These are phyloP conservation scores for Barnettozyma hawaiiensis DNA, from an alignment of 1,139 yeast species.

Conservation along the genomic window DNA sequence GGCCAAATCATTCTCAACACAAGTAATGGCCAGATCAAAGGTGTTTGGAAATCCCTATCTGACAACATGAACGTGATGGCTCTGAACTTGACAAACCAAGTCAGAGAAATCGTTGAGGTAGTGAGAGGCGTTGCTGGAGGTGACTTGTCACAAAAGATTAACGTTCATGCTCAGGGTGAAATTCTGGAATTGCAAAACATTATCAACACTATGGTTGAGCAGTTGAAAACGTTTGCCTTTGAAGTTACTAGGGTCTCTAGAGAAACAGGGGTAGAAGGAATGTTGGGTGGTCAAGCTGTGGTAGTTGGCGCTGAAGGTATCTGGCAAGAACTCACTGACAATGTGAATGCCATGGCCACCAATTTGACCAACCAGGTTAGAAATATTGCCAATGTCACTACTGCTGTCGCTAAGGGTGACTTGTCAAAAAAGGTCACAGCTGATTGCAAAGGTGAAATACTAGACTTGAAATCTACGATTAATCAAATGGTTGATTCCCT, in stretches of 20 bases:
- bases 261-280: constrained; percentile 90
- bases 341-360: constrained; percentile 89
- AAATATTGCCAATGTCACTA: constrained; percentile 89
- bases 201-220: constrained; percentile 83
- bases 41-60: constrained; percentile 82
- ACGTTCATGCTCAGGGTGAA: constrained; percentile 90
- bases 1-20: constrained; percentile 54
- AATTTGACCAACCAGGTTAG: constrained; percentile 87
- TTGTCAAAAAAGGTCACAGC: constrained; percentile 84
- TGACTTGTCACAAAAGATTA: constrained; percentile 76
- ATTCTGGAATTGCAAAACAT: constrained; percentile 74
- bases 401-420: constrained; percentile 91
- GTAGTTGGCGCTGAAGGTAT: constrained; percentile 86
- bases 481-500: constrained; percentile 92
- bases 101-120: constrained; percentile 85
- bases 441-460: constrained; percentile 91
- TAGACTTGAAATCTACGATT: constrained; percentile 81
- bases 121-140: constrained; percentile 94
- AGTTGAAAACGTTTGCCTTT: constrained; percentile 78
- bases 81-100: constrained; percentile 81
- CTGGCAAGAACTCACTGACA: constrained; percentile 87
- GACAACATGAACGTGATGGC: constrained; percentile 92
- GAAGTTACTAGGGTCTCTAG: constrained; percentile 89
- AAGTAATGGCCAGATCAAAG: constrained; percentile 37
- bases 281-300: constrained; percentile 85